A percentile compares a stretch with the other conserved stretches of the same genome.
These are phyloP conservation scores for Podila verticillata DNA, from an alignment of 192 early-diverging fungal genomes.

Conservation along the genomic window DNA sequence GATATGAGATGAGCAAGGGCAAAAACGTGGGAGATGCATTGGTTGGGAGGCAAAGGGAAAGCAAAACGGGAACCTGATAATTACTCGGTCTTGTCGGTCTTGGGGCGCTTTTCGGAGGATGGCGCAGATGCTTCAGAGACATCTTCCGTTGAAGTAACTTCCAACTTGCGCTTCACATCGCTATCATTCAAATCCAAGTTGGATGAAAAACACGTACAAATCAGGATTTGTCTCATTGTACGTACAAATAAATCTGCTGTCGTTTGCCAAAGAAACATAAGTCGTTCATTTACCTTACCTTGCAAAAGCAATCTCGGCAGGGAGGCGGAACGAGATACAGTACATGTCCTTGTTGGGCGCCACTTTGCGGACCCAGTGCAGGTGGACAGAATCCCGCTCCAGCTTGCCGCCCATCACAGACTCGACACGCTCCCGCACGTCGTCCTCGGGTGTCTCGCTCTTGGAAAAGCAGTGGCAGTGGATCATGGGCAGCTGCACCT, in stretches of 20 bases:
- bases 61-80: background rate
- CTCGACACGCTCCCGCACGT: constrained; percentile 65
- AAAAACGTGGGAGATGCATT: too few relatives aligned
- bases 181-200: background rate
- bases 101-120: constrained; percentile 19
- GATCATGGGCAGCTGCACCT: constrained; percentile 79
- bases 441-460: constrained; percentile 71
- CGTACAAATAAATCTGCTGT: background rate
- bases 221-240: too few relatives aligned
- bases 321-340: constrained; percentile 88
- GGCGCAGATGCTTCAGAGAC: background rate
- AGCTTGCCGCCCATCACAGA: constrained; percentile 27
- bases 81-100: constrained; percentile 43
- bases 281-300: constrained; percentile 41
- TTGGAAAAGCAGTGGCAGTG: constrained; percentile 97
- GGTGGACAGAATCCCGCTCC: constrained; percentile 45
- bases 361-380: constrained; percentile 92
- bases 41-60: too few relatives aligned
- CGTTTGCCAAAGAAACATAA: background rate
- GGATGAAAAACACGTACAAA: background rate
- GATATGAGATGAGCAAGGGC: too few relatives aligned
- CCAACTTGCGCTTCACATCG: constrained; percentile 36
- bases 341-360: constrained; percentile 99
- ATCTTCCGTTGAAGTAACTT: background rate
- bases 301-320: constrained; percentile 79